These are phyloP conservation scores for Candida manassasensis DNA, from an alignment of 805 yeast species.

Conservation along the genomic window DNA sequence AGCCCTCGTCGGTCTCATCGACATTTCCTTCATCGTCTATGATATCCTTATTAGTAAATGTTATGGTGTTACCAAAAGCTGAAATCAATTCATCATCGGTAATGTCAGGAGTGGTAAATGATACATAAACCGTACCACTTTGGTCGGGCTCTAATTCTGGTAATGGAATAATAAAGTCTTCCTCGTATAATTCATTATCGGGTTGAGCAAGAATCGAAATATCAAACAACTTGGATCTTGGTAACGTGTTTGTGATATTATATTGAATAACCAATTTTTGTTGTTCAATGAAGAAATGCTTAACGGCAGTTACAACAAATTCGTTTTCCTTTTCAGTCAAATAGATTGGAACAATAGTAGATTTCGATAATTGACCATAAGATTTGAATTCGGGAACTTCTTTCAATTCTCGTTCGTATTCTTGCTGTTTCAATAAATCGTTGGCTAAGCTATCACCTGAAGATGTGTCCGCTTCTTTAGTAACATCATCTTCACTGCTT, in stretches of 20 bases:
- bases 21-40: conserved; percentile 67
- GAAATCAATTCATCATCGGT: conserved; percentile 37
- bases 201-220: conserved; percentile 68
- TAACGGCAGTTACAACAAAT: conserved; percentile 78
- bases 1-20: conserved; percentile 70
- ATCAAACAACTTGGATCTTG: conserved; percentile 70
- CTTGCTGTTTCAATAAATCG: conserved; percentile 48
- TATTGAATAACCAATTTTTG: conserved; percentile 76
- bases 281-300: conserved; percentile 68
- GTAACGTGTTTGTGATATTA: conserved; percentile 78
- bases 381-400: conserved; percentile 66
- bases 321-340: conserved; percentile 92
- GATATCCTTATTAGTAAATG: conserved; percentile 74
- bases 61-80: conserved; percentile 60
- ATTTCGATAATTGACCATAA: conserved; percentile 73
- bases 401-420: conserved; percentile 64
- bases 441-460: conserved; percentile 17
- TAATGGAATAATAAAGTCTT: conserved; percentile 71
- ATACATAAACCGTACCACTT: conserved; percentile 73
- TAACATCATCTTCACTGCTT: conserved; percentile 13
- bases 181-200: conserved; percentile 52
- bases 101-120: conserved; percentile 58
- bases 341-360: conserved; percentile 54
- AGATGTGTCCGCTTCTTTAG: conserved; percentile 9
- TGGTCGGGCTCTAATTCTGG: conserved; percentile 67